Evolutionary conservation across 1,139 yeast species (phyloP).

Genomic region (Kurtzmaniella natalensis): DNA sequence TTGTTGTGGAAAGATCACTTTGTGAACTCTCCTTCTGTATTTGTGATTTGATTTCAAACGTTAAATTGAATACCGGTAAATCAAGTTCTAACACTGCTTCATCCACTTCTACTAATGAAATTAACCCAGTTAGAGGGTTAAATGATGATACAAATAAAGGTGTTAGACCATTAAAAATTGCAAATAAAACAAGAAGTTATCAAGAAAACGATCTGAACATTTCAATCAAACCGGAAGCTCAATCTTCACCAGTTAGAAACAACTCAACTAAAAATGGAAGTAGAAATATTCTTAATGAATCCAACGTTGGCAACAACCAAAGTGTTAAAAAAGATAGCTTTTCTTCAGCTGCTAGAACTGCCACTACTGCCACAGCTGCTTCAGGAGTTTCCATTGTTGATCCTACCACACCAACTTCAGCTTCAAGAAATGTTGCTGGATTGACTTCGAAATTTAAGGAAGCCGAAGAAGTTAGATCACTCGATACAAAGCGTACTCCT

Average conservation of each 20-base stretch:
- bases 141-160: no score
- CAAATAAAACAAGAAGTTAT: conserved; percentile 37
- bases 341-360: no score
- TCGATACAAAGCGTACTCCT: conserved; percentile 6
- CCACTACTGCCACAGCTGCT: no score
- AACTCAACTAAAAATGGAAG: not conserved
- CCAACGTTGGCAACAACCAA: not conserved
- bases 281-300: conserved; percentile 1
- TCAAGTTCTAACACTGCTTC: conserved; percentile 4
- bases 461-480: not conserved
- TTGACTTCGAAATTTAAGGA: not conserved
- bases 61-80: conserved; percentile 38
- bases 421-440: not conserved
- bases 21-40: conserved; percentile 72
- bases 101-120: conserved; percentile 8
- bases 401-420: conserved; percentile 2
- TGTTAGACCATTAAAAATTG: conserved; percentile 58
- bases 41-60: conserved; percentile 61
- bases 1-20: conserved; percentile 73
- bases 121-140: conserved; percentile 13
- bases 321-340: not conserved
- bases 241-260: conserved; percentile 1
- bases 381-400: no score
- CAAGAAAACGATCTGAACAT: conserved; percentile 8
- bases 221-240: conserved; percentile 1